These are phyloP conservation scores for Malus sylvestris DNA, from an alignment of 306 rosid genomes.

Conservation along the genomic window DNA sequence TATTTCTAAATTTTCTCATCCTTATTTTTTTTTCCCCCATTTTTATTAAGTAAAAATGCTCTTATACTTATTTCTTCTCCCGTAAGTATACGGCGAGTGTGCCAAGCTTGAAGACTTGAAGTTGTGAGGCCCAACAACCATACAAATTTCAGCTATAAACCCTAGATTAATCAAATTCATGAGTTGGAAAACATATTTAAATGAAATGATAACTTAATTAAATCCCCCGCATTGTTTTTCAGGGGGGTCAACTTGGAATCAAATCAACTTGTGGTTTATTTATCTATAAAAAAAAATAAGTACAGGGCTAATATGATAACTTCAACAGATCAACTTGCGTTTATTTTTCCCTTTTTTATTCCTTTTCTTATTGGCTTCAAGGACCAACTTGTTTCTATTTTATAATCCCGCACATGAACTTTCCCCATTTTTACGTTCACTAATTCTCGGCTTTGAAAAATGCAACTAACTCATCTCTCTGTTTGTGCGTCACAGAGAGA, in stretches of 20 bases:
- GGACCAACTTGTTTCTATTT: constrained; percentile 11
- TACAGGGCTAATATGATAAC: neutral
- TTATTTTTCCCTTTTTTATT: neutral
- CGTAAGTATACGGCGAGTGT: too few relatives aligned
- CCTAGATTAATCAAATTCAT: neutral
- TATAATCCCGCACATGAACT: constrained; percentile 8
- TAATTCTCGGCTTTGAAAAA: neutral
- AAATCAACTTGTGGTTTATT: neutral
- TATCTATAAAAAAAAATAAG: neutral
- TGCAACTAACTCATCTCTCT: neutral
- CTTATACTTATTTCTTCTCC: too few relatives aligned
- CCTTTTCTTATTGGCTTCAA: neutral
- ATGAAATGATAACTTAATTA: neutral
- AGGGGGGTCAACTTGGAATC: neutral
- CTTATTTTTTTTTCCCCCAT: too few relatives aligned
- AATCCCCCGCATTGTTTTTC: neutral
- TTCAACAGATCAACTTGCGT: neutral
- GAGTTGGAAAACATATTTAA: neutral
- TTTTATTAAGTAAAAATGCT: too few relatives aligned
- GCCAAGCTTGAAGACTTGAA: too few relatives aligned
- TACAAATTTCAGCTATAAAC: neutral
- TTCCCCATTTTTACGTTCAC: neutral
- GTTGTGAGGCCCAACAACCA: too few relatives aligned
- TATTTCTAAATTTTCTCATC: too few relatives aligned
- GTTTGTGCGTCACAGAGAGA: neutral